Base-by-base conservation (phyloP, 1,139 yeast genomes). In the Pichia sp. region DNA sequence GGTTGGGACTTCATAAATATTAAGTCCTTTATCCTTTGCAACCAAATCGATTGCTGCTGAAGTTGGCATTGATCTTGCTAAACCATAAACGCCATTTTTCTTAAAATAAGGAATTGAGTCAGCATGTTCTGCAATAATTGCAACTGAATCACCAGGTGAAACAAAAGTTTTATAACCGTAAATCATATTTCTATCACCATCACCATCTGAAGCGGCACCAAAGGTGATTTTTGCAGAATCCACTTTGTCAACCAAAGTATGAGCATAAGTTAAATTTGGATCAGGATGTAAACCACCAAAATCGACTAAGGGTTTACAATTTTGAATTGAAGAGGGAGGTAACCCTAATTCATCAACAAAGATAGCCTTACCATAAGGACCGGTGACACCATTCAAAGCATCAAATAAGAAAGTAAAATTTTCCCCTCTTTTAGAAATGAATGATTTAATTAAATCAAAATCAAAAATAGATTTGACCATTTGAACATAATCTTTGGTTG, bases 121-220 rank as follows among this genome's bases (percentile, higher is more conserved):
- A 12, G 96, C 92, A 63, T 92, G 86, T 70, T 92, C 97, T 23
- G 97, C 90, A 65, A 92, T 92, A 58, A 92, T 90, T 41, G 98
- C 98, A 32, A 92, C 97, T 7, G 96, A 86, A 68, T 92, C 98
- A 65, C 98, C 97, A 3, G 98, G 98, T 0, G 97, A 89, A 11
- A 92, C 98, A 68, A 92, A 94, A 2, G 97, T 79, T 46, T 87
- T 86, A 39, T 90, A 90, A 52, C 98, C 98, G 67, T 92, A 92
- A 61, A 92, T 94, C 98, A 92, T 92, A 68, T 92, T 92, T 70
- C 98, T 80, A 67, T 92, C 98, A 67, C 98, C 98, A 64, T 92
- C 98, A 67, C 98, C 98, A 65, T 92, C 98, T 18, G 95, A 85
- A 7, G 98, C 98, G 37, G 98, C 98, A 56, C 98, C 98, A 68